Conservation (phyloP, 1,284 basidiomycete species). For the Porodaedalea pini region DNA sequence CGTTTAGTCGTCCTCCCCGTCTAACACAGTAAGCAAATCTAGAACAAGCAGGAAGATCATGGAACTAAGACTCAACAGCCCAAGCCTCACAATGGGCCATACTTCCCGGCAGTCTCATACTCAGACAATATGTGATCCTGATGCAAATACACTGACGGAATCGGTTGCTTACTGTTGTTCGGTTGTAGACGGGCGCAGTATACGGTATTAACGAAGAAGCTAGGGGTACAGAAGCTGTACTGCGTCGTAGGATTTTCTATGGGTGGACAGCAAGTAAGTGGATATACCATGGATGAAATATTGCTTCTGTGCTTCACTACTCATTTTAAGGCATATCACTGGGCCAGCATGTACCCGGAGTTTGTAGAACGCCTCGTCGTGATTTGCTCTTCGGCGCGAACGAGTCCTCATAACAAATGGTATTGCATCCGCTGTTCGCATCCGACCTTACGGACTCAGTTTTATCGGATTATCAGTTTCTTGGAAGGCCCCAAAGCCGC, state of each 20-base stretch:
- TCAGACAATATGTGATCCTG: slow-evolving; percentile 52
- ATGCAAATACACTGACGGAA: neutral
- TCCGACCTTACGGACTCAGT: neutral
- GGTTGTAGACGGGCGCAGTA: slow-evolving; percentile 46
- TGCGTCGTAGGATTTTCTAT: slow-evolving; percentile 60
- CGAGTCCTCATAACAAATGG: slow-evolving; percentile 39
- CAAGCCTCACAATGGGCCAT: slow-evolving; percentile 39
- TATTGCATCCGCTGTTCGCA: slow-evolving; percentile 13
- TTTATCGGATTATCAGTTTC: slow-evolving; percentile 28
- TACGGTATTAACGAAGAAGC: slow-evolving; percentile 46
- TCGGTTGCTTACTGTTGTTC: neutral
- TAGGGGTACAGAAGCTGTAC: slow-evolving; percentile 46
- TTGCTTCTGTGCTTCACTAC: neutral
- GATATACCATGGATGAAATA: neutral
- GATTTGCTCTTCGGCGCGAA: slow-evolving; percentile 37
- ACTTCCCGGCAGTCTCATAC: slow-evolving; percentile 43
- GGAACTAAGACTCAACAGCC: slow-evolving; percentile 28
- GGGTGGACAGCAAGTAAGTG: slow-evolving; percentile 54
- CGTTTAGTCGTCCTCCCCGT: slow-evolving; percentile 54
- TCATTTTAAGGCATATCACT: slow-evolving; percentile 32
- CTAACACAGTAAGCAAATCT: slow-evolving; percentile 44
- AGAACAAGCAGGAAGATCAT: slow-evolving; percentile 1
- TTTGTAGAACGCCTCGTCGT: slow-evolving; percentile 36
- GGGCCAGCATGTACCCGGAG: slow-evolving; percentile 35
- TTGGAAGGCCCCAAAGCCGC: slow-evolving; percentile 39